A percentile compares a stretch with the other conserved stretches of the same genome.
phyloP scores from a whole-genome alignment of 768 basidiomycete genomes.

The Boletus subparvulus region DNA sequence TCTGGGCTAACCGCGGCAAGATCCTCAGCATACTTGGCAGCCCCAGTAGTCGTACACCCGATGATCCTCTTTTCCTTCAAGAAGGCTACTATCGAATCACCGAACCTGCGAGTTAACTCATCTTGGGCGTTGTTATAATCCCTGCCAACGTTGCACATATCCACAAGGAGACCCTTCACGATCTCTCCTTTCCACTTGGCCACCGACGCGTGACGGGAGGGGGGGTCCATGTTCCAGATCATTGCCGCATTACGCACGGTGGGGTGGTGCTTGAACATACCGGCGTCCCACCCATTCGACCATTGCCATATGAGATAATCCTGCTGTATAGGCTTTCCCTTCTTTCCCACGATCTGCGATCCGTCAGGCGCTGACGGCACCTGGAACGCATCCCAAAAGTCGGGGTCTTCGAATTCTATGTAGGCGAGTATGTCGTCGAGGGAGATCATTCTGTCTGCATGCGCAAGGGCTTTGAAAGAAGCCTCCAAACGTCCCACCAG shows the following conservation, averaged over 20 bases:
- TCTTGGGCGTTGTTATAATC: slow-evolving; percentile 44
- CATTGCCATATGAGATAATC: slow-evolving; percentile 51
- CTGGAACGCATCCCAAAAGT: slow-evolving; percentile 45
- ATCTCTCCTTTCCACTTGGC: slow-evolving; percentile 41
- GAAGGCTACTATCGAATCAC: slow-evolving; percentile 35
- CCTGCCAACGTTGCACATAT: slow-evolving; percentile 35
- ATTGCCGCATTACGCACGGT: slow-evolving; percentile 22
- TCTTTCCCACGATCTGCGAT: slow-evolving; percentile 42
- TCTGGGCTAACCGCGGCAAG: slow-evolving; percentile 49
- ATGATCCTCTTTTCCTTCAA: slow-evolving; percentile 56
- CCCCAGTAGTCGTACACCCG: slow-evolving; percentile 69
- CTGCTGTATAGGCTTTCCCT: slow-evolving; percentile 34
- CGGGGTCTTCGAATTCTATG: slow-evolving; percentile 52
- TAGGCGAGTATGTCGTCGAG: slow-evolving; percentile 40
- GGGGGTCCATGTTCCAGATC: slow-evolving; percentile 41
- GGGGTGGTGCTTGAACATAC: slow-evolving; percentile 34
- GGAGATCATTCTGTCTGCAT: slow-evolving; percentile 10
- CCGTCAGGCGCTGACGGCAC: slow-evolving; percentile 45
- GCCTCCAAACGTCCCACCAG: slow-evolving; percentile 26
- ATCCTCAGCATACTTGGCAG: slow-evolving; percentile 55
- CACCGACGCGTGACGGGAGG: slow-evolving; percentile 28
- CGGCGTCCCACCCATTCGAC: slow-evolving; percentile 45
- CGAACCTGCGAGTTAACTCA: slow-evolving; percentile 37
- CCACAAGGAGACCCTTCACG: slow-evolving; percentile 32
- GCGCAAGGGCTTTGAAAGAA: slow-evolving; percentile 32